phyloP scores from a whole-genome alignment of 139 green algal genomes.

The Chlorella sorokiniana region DNA sequence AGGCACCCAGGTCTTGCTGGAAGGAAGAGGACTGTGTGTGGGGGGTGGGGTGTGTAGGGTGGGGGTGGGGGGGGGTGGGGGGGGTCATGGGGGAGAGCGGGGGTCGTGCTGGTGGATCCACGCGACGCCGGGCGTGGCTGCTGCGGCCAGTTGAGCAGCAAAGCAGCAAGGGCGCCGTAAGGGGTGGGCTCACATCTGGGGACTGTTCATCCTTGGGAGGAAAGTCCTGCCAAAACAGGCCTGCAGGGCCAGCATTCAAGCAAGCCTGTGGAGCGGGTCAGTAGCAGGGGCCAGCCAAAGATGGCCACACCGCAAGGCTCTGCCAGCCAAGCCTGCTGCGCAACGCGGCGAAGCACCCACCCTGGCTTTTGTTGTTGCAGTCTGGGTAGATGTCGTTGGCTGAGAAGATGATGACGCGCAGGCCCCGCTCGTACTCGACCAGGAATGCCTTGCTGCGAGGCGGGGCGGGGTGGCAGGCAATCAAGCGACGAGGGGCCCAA shows the following conservation, averaged over 20 bases:
- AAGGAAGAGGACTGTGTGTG: slow-evolving; percentile 50
- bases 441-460: slow-evolving; percentile 70
- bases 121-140: neutral
- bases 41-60: too few species aligned
- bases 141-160: neutral
- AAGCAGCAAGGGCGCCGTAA: too few species aligned
- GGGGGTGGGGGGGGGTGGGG: too few species aligned
- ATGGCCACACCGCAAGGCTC: neutral
- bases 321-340: neutral
- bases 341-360: neutral
- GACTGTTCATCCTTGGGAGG: slow-evolving; percentile 55
- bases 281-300: neutral
- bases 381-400: slow-evolving; percentile 86
- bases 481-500: neutral
- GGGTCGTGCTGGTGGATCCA: neutral
- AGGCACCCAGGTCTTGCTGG: slow-evolving; percentile 60
- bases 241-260: neutral
- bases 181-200: neutral
- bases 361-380: slow-evolving; percentile 83
- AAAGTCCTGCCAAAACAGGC: slow-evolving; percentile 79
- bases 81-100: too few species aligned
- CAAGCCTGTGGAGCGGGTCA: neutral
- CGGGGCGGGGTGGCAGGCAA: neutral
- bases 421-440: slow-evolving; percentile 52
- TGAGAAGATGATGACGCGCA: slow-evolving; percentile 81